Base-by-base conservation (phyloP, 2,329 filamentous ascomycete species). In the Ophiocordyceps camponoti-floridani region DNA sequence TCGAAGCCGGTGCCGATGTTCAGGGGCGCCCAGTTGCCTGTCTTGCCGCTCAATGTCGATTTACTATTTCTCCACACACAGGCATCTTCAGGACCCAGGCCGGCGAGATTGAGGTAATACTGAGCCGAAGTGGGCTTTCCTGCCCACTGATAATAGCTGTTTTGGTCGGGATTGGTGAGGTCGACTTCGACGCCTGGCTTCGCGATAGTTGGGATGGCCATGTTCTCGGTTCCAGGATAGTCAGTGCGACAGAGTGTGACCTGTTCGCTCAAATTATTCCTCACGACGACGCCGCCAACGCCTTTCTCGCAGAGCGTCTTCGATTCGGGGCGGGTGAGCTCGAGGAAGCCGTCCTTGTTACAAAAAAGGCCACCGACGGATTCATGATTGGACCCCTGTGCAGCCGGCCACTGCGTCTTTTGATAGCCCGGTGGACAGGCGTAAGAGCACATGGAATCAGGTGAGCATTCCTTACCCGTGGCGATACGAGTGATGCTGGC, bases 21-120 rank as follows among this genome's bases (percentile, higher is more conserved):
- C 54, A 86, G 66, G 28, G 91, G 88, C 42, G 91, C 81, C 73
- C 75, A 94, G 75, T 98, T 95, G 52, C 91, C 79, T 47, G 77
- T 18, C 35, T 44, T 44, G 43, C 11, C 68, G 18, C 70, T 70
- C 44, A 74, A 68, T 37, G 66, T 62, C 53, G 66, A 62, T 16
- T 51, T 53, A 19, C 54, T n/a, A 58, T 67, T 70, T 51, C 59
- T 60, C 91, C 91, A 96, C 47, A 73, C 64, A 66, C 91, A 98
- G 43, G 76, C 84, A 12, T 88, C 64, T 51, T 77, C 60, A 47
- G 77, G 65, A 16, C 64, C 54, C 44, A 82, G 68, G 48, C 86
- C 87, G 53, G 76, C 72, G 55, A 83, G 83, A 75, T 96, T 96
- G 65, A 96, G 75, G 61, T 98, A 98, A 74, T 94, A 96, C 67